Conservation (phyloP, 805 yeast genomes). For the Ogataea philodendri region DNA sequence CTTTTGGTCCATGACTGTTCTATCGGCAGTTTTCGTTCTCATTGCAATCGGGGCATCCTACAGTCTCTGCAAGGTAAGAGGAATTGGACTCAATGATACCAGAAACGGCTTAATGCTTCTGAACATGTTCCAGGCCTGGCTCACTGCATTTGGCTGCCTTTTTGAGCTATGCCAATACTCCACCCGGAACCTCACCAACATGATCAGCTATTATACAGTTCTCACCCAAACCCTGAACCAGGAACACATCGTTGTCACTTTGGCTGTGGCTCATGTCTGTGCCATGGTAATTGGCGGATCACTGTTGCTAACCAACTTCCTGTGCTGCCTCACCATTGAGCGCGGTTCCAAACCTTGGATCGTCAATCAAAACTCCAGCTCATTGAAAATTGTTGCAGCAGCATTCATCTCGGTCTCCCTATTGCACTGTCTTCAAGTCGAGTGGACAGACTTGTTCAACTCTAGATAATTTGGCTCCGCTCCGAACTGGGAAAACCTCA, state of each 20-base stretch:
- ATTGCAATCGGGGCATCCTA: slow-evolving; percentile 10
- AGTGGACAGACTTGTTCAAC: slow-evolving; percentile 15
- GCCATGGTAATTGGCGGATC: slow-evolving; percentile 19
- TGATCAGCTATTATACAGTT: slow-evolving; percentile 15
- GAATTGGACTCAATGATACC: slow-evolving; percentile 3
- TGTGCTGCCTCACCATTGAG: slow-evolving; percentile 16
- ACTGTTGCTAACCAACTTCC: slow-evolving; percentile 17
- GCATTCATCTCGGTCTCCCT: slow-evolving; percentile 21
- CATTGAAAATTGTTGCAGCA: slow-evolving; percentile 11
- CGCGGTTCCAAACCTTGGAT: slow-evolving; percentile 17
- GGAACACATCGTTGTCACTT: not conserved
- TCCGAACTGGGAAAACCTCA: too few species aligned
- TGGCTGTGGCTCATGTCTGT: slow-evolving; percentile 17
- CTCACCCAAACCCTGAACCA: not conserved
- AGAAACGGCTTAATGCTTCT: slow-evolving; percentile 13
- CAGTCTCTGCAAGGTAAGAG: slow-evolving; percentile 6
- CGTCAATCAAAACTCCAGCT: slow-evolving; percentile 10
- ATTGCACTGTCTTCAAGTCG: slow-evolving; percentile 14
- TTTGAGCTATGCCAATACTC: slow-evolving; percentile 26
- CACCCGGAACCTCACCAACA: slow-evolving; percentile 19
- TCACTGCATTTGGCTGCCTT: slow-evolving; percentile 24
- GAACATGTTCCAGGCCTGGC: slow-evolving; percentile 19
- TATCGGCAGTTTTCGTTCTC: slow-evolving; percentile 6
- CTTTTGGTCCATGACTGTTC: slow-evolving; percentile 12
- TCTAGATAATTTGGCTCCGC: slow-evolving; percentile 4